A percentile compares a stretch with the other conserved stretches of the same genome.
phyloP scores from a whole-genome alignment of 2,329 filamentous ascomycete species.

The Ceratocystiopsis minuta region DNA sequence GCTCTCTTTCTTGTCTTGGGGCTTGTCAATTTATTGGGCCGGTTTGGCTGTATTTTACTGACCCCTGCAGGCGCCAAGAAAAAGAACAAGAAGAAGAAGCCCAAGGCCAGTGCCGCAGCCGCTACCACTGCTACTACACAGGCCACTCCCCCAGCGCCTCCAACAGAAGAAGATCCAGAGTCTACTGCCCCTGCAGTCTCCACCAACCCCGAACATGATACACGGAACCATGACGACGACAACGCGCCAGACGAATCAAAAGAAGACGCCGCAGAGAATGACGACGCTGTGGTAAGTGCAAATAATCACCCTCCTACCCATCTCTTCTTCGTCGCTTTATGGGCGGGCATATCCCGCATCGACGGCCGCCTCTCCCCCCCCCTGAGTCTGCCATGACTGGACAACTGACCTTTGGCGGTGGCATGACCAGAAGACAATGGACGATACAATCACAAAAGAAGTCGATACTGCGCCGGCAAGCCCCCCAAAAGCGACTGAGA shows the following conservation, averaged over 20 bases:
- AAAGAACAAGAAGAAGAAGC: conserved; percentile 41
- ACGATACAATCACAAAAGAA: no score
- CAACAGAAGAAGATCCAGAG: background rate
- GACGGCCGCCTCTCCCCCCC: no score
- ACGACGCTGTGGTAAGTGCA: no score
- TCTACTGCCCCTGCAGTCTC: conserved; percentile 1
- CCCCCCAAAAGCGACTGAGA: background rate
- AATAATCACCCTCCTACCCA: no score
- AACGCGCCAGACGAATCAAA: conserved; percentile 1
- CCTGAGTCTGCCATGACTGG: no score
- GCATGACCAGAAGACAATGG: no score
- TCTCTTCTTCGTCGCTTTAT: no score
- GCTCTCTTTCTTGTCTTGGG: background rate
- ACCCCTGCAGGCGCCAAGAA: conserved; percentile 29
- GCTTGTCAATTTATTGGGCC: background rate
- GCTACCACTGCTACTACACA: conserved; percentile 19
- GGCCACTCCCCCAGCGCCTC: conserved; percentile 8
- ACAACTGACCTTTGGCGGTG: no score
- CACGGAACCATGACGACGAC: conserved; percentile 11
- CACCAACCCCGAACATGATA: conserved; percentile 8
- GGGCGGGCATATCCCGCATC: no score
- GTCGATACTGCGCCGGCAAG: no score
- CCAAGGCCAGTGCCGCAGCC: conserved; percentile 16
- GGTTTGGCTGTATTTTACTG: conserved; percentile 7
- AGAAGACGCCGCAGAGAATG: background rate